Evolutionary conservation across 2,329 filamentous ascomycete genomes (phyloP), one percentile per base, ranked within the genome.

Genomic region (Elsinoe batatas): DNA sequence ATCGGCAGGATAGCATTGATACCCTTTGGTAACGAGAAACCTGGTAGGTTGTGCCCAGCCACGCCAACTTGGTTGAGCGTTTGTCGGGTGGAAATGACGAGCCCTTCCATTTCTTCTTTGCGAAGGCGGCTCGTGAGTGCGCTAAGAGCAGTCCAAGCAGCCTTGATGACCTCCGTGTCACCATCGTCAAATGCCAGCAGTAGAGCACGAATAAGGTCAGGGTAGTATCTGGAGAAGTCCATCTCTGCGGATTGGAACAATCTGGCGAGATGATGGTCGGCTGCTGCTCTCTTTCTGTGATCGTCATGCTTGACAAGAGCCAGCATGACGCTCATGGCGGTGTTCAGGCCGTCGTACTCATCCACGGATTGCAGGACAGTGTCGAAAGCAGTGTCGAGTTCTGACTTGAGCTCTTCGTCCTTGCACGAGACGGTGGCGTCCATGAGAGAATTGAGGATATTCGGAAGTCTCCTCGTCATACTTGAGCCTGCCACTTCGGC

Each of bases 71-170:
- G 88, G 61, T 88, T 84, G 55, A 98, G 78, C 1, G 88, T 85
- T 69, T 94, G 87, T 58, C 91, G 79, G 1, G 91, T 95, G 0
- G 91, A 93, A 54, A 82, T 76, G 15, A 95, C 90, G 44, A 98
- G 78, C 0, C 86, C 83, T 67, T 98, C 94, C 93, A 98, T 97
- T 72, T 97, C 91, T 68, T 98, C 94, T 71, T 98, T 98, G 67
- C 85, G 85, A 59, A 98, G 79, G 63, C 83, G 85, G 69, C 91
- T 91, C 44, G 91, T 96, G 63, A 98, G 85, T 57, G 88, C 87
- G 63, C 76, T 89, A 58, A 98, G 79, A 5, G 91, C 91, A 55
- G 82, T 79, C 91, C 91, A 97, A 18, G 91, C 83, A 43, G 88
- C 81, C 74, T 94, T 94, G 65, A 97, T 86, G 3, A 97, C 91